Percentiles rank a stretch among this genome's conserved stretches.
These are phyloP conservation scores for Suillus hirtellus DNA, from an alignment of 768 basidiomycete genomes.

Conservation along the genomic window DNA sequence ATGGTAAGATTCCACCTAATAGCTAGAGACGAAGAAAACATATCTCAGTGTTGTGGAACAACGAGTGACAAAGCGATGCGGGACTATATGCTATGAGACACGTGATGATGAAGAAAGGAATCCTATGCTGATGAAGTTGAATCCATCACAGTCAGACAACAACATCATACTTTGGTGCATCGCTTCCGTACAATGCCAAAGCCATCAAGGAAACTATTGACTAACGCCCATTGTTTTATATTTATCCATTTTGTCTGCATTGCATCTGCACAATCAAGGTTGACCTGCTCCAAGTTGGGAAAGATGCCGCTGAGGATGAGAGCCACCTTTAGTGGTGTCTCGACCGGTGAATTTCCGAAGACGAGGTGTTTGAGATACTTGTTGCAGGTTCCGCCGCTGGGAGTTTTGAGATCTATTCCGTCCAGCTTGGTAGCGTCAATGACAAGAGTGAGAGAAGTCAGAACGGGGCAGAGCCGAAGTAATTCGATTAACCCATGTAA, in stretches of 20 bases:
- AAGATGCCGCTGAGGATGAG: conserved; percentile 16
- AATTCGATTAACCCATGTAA: conserved; percentile 19
- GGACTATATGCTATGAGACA: too few species aligned
- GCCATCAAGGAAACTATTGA: not conserved
- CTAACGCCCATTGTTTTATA: not conserved
- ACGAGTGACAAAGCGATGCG: too few species aligned
- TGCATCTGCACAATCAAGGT: conserved; percentile 21
- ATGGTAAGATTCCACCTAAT: too few species aligned
- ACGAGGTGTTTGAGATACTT: conserved; percentile 10
- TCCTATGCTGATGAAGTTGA: too few species aligned
- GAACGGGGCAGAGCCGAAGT: conserved; percentile 14
- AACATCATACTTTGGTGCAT: not conserved
- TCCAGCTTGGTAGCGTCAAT: conserved; percentile 17
- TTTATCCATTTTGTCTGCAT: conserved; percentile 9
- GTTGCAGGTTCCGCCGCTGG: not conserved
- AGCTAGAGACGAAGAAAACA: too few species aligned
- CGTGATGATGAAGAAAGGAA: too few species aligned
- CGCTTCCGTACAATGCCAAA: not conserved
- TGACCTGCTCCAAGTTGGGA: conserved; percentile 23
- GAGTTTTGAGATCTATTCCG: not conserved
- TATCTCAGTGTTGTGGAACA: too few species aligned
- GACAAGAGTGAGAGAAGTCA: conserved; percentile 25
- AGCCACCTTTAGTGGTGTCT: conserved; percentile 14
- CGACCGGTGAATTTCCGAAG: conserved; percentile 25
- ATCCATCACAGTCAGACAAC: not conserved